These are phyloP conservation scores for Cryptococcus depauperatus DNA, from an alignment of 1,284 basidiomycete species.

Conservation along the genomic window DNA sequence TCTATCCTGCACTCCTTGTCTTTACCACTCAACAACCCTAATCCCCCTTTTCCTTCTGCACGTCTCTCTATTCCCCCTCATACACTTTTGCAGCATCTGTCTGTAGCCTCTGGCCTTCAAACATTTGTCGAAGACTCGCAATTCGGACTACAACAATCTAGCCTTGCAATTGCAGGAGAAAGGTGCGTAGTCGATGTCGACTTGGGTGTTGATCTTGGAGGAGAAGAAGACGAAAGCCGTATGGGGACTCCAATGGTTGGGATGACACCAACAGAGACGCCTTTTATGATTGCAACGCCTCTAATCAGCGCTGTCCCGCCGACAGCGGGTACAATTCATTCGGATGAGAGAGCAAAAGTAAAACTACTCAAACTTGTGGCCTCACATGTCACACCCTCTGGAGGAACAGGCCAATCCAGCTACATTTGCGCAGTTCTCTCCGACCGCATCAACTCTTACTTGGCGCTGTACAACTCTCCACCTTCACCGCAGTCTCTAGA, in stretches of 20 bases:
- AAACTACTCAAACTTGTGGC: constrained; percentile 29
- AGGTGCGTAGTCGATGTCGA: constrained; percentile 40
- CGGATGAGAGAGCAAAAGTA: constrained; percentile 18
- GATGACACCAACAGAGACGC: neutral
- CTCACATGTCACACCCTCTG: constrained; percentile 26
- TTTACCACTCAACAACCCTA: neutral
- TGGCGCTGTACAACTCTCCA: constrained; percentile 23
- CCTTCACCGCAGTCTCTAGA: neutral
- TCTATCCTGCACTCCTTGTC: constrained; percentile 7
- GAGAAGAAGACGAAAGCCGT: constrained; percentile 14
- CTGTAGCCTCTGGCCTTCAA: constrained; percentile 25
- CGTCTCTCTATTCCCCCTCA: constrained; percentile 1
- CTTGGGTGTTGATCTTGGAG: constrained; percentile 27
- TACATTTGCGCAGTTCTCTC: constrained; percentile 21
- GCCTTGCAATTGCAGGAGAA: constrained; percentile 34
- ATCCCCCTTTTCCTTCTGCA: neutral
- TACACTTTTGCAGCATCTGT: constrained; percentile 26
- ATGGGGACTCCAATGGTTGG: neutral
- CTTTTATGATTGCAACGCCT: neutral
- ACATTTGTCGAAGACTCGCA: constrained; percentile 39
- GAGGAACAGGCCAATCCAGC: constrained; percentile 26
- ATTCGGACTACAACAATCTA: constrained; percentile 34
- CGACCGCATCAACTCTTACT: constrained; percentile 20
- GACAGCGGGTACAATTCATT: neutral
- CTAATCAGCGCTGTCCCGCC: neutral